phyloP scores from a whole-genome alignment of 106 monocot species.

The Vanilla planifolia region DNA sequence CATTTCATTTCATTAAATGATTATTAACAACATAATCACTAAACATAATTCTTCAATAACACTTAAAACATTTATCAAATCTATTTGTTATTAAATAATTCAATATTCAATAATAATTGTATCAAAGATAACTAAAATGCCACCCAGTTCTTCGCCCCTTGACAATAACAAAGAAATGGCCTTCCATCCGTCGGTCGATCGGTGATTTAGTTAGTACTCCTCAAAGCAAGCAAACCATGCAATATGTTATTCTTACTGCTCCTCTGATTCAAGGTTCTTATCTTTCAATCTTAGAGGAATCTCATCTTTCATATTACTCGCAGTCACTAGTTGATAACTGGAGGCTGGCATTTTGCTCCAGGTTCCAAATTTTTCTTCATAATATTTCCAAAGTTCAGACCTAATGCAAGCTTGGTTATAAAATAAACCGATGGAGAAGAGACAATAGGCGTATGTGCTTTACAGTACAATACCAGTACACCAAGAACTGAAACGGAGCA shows the following conservation, averaged over 20 bases:
- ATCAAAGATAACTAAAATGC: too few species aligned
- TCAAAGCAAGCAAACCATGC: too few species aligned
- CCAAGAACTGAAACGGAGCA: slow-evolving; percentile 77
- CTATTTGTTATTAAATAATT: too few species aligned
- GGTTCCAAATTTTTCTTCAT: slow-evolving; percentile 65
- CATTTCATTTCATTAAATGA: too few species aligned
- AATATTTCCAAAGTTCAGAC: slow-evolving; percentile 69
- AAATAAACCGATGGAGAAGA: neutral
- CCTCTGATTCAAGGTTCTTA: neutral
- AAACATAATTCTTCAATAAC: too few species aligned
- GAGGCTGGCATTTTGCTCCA: slow-evolving; percentile 44
- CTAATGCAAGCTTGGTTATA: slow-evolving; percentile 14
- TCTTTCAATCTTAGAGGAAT: neutral
- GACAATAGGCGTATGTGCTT: neutral
- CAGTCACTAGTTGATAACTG: slow-evolving; percentile 51
- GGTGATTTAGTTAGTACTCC: too few species aligned
- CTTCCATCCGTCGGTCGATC: too few species aligned
- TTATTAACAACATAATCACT: too few species aligned
- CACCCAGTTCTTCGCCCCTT: too few species aligned
- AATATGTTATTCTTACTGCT: neutral
- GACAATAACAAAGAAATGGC: too few species aligned
- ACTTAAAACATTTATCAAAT: too few species aligned
- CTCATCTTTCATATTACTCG: slow-evolving; percentile 51
- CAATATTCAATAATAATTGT: too few species aligned
- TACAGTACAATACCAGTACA: slow-evolving; percentile 53